Conservation (phyloP, 2,329 filamentous ascomycete genomes). For the Xylaria sp. region DNA sequence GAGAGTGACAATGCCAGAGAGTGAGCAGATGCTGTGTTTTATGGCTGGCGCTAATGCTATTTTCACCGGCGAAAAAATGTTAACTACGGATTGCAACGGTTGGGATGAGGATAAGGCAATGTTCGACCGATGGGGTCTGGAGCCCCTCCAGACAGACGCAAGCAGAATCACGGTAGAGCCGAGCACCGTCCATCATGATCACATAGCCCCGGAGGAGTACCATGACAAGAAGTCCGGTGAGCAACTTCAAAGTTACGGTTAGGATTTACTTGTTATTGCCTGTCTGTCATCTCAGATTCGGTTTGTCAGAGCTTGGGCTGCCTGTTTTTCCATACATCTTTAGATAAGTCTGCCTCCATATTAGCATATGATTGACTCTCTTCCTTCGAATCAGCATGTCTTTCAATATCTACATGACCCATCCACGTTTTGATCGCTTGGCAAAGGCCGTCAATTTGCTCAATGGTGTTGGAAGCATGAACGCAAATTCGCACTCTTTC, state of each 20-base stretch:
- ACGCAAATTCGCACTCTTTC: conserved; percentile 65
- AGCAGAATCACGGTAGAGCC: conserved; percentile 7
- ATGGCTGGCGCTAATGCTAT: conserved; percentile 92
- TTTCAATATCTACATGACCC: neutral
- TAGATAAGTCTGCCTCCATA: neutral
- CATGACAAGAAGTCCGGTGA: neutral
- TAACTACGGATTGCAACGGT: conserved; percentile 88
- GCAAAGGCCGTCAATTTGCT: conserved; percentile 58
- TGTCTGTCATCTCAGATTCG: neutral
- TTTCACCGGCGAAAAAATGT: conserved; percentile 94
- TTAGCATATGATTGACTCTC: neutral
- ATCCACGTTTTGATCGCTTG: conserved; percentile 33
- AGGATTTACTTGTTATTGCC: neutral
- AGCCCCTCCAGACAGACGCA: conserved; percentile 67
- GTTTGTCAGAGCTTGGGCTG: conserved; percentile 10
- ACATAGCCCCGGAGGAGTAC: neutral
- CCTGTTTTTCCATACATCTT: neutral
- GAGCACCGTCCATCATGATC: neutral
- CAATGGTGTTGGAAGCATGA: conserved; percentile 61
- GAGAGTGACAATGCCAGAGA: conserved; percentile 81
- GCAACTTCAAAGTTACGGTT: conserved; percentile 7
- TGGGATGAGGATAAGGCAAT: conserved; percentile 88
- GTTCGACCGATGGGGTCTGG: conserved; percentile 82
- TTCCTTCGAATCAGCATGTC: neutral
- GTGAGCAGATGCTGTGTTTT: conserved; percentile 89